Percentiles rank a stretch among this genome's conserved stretches.
phyloP scores from a whole-genome alignment of 305 asterid genomes.

The Fraxinus nigra region DNA sequence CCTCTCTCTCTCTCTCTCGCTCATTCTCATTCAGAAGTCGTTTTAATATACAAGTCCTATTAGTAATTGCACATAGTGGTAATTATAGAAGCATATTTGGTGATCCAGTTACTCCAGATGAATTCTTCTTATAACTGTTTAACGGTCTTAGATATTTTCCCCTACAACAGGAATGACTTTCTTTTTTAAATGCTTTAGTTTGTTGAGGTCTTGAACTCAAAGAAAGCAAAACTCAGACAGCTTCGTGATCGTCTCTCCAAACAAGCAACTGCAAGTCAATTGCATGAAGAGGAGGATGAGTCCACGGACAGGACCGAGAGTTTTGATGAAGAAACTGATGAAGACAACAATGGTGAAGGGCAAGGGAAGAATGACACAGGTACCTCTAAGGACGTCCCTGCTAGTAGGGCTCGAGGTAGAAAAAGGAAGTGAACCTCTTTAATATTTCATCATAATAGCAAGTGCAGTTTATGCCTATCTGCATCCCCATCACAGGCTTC shows the following conservation, averaged over 20 bases:
- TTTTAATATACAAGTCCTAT: background rate
- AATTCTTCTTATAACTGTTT: background rate
- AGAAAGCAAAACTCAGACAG: constrained; percentile 87
- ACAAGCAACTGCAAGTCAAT: constrained; percentile 28
- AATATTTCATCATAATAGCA: background rate
- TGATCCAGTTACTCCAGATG: background rate
- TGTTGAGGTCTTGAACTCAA: constrained; percentile 68
- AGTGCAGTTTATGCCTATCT: background rate
- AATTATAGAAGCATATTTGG: background rate
- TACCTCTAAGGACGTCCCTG: constrained; percentile 41
- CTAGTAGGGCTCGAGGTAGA: constrained; percentile 50
- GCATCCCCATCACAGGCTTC: background rate
- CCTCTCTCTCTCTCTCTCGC: background rate
- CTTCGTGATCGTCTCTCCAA: constrained; percentile 64
- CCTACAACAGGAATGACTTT: background rate
- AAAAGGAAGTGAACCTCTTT: constrained; percentile 49
- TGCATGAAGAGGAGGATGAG: constrained; percentile 43
- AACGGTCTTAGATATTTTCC: background rate
- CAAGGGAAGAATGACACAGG: constrained; percentile 22
- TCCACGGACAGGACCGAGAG: constrained; percentile 74
- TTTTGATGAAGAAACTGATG: constrained; percentile 52
- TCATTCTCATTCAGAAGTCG: background rate
- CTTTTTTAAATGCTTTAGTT: constrained; percentile 46
- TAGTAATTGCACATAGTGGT: background rate
- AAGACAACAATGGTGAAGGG: constrained; percentile 41